These are phyloP conservation scores for Penicillium roqueforti DNA, from an alignment of 495 filamentous ascomycete species.

Conservation along the genomic window DNA sequence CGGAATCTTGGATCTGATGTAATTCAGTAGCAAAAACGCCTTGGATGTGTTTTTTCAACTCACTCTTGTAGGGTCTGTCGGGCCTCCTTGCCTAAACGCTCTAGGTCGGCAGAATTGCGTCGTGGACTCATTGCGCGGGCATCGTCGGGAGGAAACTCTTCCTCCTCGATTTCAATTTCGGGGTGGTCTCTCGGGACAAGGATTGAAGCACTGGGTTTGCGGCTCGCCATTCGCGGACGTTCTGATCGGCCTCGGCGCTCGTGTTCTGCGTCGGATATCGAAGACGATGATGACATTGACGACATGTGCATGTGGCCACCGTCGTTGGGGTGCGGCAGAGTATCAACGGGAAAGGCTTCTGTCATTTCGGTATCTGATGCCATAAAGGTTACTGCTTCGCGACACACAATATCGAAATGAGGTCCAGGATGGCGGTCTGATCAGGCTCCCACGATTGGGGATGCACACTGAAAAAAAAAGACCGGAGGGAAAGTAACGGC, in stretches of 20 bases:
- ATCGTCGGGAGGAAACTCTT: conserved; percentile 75
- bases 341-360: conserved; percentile 42
- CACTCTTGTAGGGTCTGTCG: conserved; percentile 61
- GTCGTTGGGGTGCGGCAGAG: conserved; percentile 42
- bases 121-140: conserved; percentile 93
- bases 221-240: conserved; percentile 53
- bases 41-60: conserved; percentile 22
- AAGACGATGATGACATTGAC: conserved; percentile 43
- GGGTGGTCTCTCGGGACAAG: conserved; percentile 71
- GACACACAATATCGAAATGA: conserved; percentile 18
- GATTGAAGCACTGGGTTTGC: conserved; percentile 75
- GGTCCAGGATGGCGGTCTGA: conserved; percentile 26
- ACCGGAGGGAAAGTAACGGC: conserved; percentile 5
- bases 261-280: conserved; percentile 46
- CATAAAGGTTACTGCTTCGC: conserved; percentile 32
- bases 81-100: conserved; percentile 78
- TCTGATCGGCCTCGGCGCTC: conserved; percentile 43
- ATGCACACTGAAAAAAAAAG: not conserved
- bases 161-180: conserved; percentile 61
- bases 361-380: conserved; percentile 39
- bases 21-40: not conserved
- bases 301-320: conserved; percentile 42
- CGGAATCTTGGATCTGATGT: not conserved
- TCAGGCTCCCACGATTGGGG: not conserved
- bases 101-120: conserved; percentile 81